These are phyloP conservation scores for Cercophora newfieldiana DNA, from an alignment of 495 filamentous ascomycete genomes.

Conservation along the genomic window DNA sequence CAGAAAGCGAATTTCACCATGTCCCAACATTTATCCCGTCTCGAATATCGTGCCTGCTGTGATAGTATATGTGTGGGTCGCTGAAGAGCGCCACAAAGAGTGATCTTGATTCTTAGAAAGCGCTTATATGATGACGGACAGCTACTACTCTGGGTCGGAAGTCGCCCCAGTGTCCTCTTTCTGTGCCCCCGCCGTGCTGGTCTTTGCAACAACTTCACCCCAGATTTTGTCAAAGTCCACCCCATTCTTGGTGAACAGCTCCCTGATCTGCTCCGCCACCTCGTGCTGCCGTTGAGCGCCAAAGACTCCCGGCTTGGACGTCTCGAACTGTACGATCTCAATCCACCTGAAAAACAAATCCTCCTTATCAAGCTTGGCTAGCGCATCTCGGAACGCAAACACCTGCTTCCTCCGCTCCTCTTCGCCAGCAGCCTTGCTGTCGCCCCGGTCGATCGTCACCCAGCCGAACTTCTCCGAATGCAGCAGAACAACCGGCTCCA, in stretches of 20 bases:
- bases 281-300: slow-evolving; percentile 64
- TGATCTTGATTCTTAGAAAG: not conserved
- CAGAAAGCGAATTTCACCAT: slow-evolving; percentile 1
- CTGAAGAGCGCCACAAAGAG: not conserved
- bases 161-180: not conserved
- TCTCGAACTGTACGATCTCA: slow-evolving; percentile 81
- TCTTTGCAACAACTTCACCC: slow-evolving; percentile 42
- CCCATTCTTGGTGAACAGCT: slow-evolving; percentile 65
- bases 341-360: slow-evolving; percentile 83
- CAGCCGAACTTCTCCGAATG: slow-evolving; percentile 65
- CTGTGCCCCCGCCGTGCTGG: not conserved
- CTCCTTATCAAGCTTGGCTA: slow-evolving; percentile 74
- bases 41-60: not conserved
- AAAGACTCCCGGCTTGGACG: slow-evolving; percentile 70
- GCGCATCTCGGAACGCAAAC: slow-evolving; percentile 67
- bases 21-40: slow-evolving; percentile 12
- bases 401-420: slow-evolving; percentile 62
- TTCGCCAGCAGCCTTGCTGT: slow-evolving; percentile 52
- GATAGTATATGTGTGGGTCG: not conserved
- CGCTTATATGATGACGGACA: not conserved
- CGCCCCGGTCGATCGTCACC: slow-evolving; percentile 55
- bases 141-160: not conserved
- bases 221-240: slow-evolving; percentile 79
- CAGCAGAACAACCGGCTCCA: slow-evolving; percentile 66
- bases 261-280: slow-evolving; percentile 62